Conservation (phyloP, 352 stramenopile genomes). For the Globisporangium echinulatum region DNA sequence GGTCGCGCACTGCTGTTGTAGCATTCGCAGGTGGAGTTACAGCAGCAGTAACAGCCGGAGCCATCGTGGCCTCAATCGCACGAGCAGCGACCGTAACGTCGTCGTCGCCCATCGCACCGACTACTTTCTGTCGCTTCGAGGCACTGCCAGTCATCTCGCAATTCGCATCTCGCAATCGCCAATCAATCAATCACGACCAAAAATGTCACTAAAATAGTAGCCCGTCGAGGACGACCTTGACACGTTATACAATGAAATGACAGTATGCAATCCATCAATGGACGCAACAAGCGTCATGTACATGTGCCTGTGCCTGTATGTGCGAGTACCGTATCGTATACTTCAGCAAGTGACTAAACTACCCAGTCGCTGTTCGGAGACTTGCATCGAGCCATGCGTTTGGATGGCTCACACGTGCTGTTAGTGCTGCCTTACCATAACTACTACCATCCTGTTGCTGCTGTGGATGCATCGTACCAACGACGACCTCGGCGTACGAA, state of each 20-base stretch:
- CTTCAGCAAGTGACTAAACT: no score
- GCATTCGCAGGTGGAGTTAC: slow-evolving; percentile 3
- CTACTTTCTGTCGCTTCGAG: slow-evolving; percentile 1
- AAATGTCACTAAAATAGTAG: no score
- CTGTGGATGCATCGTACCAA: slow-evolving; percentile 3
- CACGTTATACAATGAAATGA: no score
- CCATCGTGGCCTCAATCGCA: neutral
- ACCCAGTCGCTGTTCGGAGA: slow-evolving; percentile 9
- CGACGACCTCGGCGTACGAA: slow-evolving; percentile 10
- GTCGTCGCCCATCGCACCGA: slow-evolving; percentile 1
- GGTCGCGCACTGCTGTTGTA: slow-evolving; percentile 13
- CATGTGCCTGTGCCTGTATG: no score
- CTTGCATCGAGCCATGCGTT: slow-evolving; percentile 53
- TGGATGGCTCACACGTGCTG: slow-evolving; percentile 26
- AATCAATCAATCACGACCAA: no score
- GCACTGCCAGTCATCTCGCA: neutral
- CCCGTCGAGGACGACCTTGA: no score
- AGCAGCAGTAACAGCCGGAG: neutral
- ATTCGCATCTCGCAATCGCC: no score
- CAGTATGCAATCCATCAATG: no score
- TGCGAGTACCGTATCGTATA: no score
- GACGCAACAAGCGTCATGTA: no score
- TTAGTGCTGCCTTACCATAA: neutral
- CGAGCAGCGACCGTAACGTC: slow-evolving; percentile 1
- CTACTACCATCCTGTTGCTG: neutral